Base-by-base conservation (phyloP, 2,329 filamentous ascomycete genomes). In the Tolypocladium guangdongense region DNA sequence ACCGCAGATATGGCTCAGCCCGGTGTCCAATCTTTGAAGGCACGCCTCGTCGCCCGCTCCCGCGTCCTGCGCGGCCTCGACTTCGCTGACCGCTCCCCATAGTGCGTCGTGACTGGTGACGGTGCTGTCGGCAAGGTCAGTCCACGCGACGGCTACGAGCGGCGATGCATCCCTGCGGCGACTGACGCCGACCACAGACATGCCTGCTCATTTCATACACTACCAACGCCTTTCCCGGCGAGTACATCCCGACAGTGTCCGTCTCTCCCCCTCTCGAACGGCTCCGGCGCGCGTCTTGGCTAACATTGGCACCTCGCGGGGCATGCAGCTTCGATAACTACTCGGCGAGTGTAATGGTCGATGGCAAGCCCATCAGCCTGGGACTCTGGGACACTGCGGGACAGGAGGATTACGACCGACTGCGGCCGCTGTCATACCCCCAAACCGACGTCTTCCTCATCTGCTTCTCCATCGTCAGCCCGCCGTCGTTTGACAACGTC, bases 121-220 rank as follows among this genome's bases (percentile, higher is more conserved):
- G 93, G 93, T 88, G 93, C 93, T 70, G 93, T 99, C 65, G 93
- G 93, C 74, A 99, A 99, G 83, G 91, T 96, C 55, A 51, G 66
- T 60, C 41, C 45, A 45, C 56, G 35, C 53, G 30, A 41, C 32
- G 32, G 33, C 50, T 32, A 18, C 41, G 24, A 55, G 37, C 39
- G 22, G 36, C 47, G 55, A 47, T 27, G 45, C 33, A 46, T 30
- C 47, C 48, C 45, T 22, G 46, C 41, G 11, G 36, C 50, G 51
- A 54, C 68, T 71, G 62, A 71, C 65, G 49, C 37, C 27, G 52
- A 30, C 62, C 50, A 41, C 57, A 96, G 92, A 99, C 93, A 80
- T 99, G 93, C 78, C 85, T 99, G 56, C 85, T 99, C 65, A 99
- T 99, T 71, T 97, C 92, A 52, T 99, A 99, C 77, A 97, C 93